Evolutionary conservation across 805 yeast species (phyloP), one percentile per base, ranked within the genome.

Genomic region (Pichia californica): DNA sequence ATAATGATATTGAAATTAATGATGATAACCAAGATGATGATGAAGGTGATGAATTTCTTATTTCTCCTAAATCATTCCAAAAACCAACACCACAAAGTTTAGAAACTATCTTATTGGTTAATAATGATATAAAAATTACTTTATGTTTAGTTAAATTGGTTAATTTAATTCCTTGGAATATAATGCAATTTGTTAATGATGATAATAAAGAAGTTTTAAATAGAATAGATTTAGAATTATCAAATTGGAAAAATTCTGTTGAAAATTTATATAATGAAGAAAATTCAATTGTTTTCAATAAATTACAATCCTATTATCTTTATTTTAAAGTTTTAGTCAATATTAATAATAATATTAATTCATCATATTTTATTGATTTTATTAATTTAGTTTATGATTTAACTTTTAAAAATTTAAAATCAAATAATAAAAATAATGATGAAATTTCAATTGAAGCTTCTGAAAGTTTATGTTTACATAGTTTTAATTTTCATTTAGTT

Each of bases 121-220:
- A 63, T 45, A 50, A 55, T 31, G 68, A 66, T 47, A 52, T 70
- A 30, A 54, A 52, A 11, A 58, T 59, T 20, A 63, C 69, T 10
- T 34, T 64, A 19, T 52, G 60, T 7, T 53, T 69, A 25, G 54
- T 61, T 33, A 54, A 62, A 18, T 48, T 70, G 31, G 50, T 68
- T 20, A 45, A 59, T 23, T 38, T 56, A 18, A 52, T 68, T 25
- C 69, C 69, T 5, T 43, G 38, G 32, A 52, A 62, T 44, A 56
- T 64, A 13, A 47, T 52, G 47, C 36, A 49, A 23, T 46, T 59
- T 15, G 45, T 55, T 16, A 36, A 38, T 28, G 44, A 50, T 20
- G 40, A 52, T n/a, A 40, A 45, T 30, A 32, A 43, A 8, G 52
- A 49, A 3, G 47, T 52, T 20, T 44, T 54, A 19, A 27, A 32